Evolutionary conservation across 1,139 yeast species (phyloP).

Genomic region (Geotrichum fermentans): DNA sequence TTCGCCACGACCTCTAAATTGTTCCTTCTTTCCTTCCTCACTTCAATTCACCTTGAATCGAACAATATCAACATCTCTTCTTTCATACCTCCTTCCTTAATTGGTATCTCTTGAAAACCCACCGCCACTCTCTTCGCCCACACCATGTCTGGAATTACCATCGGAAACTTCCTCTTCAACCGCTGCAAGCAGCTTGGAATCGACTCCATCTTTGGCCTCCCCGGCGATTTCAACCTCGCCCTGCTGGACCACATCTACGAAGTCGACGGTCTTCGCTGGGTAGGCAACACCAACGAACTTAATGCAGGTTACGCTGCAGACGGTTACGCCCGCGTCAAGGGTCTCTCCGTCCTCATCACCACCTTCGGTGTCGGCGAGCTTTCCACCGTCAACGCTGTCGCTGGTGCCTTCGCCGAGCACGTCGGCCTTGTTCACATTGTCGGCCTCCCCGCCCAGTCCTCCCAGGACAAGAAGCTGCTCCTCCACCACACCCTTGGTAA

Average conservation of each 20-base stretch:
- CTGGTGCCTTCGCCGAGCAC: slow-evolving; percentile 64
- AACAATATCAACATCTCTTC: neutral
- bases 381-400: slow-evolving; percentile 60
- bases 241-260: slow-evolving; percentile 53
- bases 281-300: slow-evolving; percentile 47
- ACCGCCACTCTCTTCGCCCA: no score
- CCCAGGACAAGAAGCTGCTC: slow-evolving; percentile 59
- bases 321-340: slow-evolving; percentile 61
- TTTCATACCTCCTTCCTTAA: neutral
- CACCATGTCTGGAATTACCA: slow-evolving; percentile 33
- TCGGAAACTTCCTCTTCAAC: slow-evolving; percentile 50
- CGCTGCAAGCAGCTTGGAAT: slow-evolving; percentile 47
- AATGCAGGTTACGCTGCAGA: slow-evolving; percentile 62
- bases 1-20: neutral
- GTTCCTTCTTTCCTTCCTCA: neutral
- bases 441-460: slow-evolving; percentile 55
- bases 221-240: slow-evolving; percentile 58
- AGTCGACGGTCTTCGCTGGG: slow-evolving; percentile 41
- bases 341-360: slow-evolving; percentile 54
- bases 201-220: slow-evolving; percentile 48
- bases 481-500: slow-evolving; percentile 73
- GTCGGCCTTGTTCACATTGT: slow-evolving; percentile 62
- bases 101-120: no score
- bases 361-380: slow-evolving; percentile 74
- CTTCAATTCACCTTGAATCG: neutral